Base-by-base conservation (phyloP, 139 green algal species). In the Picochlorum sp. region DNA sequence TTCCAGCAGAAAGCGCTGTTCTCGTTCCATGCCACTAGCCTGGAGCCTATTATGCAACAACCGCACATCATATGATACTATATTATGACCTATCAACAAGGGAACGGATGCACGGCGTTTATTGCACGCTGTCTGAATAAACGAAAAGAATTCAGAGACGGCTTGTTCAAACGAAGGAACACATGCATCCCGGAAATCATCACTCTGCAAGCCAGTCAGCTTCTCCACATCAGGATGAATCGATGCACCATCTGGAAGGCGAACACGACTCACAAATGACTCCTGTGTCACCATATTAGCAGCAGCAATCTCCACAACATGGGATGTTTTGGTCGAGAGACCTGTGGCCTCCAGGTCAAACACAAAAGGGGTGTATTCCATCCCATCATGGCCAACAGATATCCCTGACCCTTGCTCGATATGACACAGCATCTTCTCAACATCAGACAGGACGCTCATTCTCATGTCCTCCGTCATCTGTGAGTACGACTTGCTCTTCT, bases 301-400 rank as follows among this genome's bases (percentile, higher is more conserved):
- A 21, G 66, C 75, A 9, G 72, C 81, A 5, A 86, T 63, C 64
- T 87, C 81, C 1, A 84, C 31, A 30, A 86, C 75, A 10, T 60
- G 38, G 8, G 66, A 45, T 26, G 16, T 59, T 45, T 55, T 28
- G 13, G 34, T 24, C 16, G 30, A 30, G 21, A 59, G 10, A 24
- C 57, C 41, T 38, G 73, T 82, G 10, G 80, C 85, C 62, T 88
- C 81, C 7, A 84, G 47, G 49, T 88, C 81, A 56, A 87, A 84
- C 10, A 85, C 44, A 23, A 87, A 63, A 11, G 63, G 62, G 2
- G 65, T 50, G 20, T 6, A 59, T 21, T 54, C 18, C 47, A 14
- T 41, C 34, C 34, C 28, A 30, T 30, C 28, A 30, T 7, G 0
- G 28, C 28, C 34, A 41, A 41, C 34, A 9, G 8, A 41, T 41